Percentiles rank a stretch among this genome's conserved stretches.
Evolutionary conservation across 1,139 yeast genomes (phyloP).

Genomic region (Saccharomyces pastorianus): DNA sequence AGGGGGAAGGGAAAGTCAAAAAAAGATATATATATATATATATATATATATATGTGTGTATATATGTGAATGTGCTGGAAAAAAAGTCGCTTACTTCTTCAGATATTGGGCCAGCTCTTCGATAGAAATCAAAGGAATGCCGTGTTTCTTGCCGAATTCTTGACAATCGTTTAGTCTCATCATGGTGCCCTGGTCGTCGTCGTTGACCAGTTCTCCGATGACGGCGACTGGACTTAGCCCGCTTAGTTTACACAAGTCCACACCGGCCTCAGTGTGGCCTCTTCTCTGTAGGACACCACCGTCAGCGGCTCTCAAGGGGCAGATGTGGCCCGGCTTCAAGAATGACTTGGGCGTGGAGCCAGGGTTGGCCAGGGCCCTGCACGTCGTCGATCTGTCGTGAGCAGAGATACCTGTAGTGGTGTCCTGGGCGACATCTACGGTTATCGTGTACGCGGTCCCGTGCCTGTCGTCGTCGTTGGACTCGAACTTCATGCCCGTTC

Average conservation of each 20-base stretch:
- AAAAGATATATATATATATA: neutral
- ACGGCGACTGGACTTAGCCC: conserved; percentile 83
- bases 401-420: conserved; percentile 98
- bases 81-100: conserved; percentile 6
- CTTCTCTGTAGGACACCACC: conserved; percentile 75
- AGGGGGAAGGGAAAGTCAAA: neutral
- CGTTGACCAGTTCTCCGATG: conserved; percentile 89
- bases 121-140: conserved; percentile 70
- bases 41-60: neutral
- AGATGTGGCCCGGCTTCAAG: conserved; percentile 85
- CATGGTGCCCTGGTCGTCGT: conserved; percentile 82
- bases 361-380: conserved; percentile 59
- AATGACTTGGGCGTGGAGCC: conserved; percentile 53
- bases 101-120: conserved; percentile 63
- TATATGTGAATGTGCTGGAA: neutral
- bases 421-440: conserved; percentile 75
- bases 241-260: conserved; percentile 71
- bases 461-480: conserved; percentile 58
- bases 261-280: conserved; percentile 99
- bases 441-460: conserved; percentile 93
- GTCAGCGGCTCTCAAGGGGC: conserved; percentile 85
- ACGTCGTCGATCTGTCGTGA: conserved; percentile 84
- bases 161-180: conserved; percentile 86
- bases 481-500: conserved; percentile 34
- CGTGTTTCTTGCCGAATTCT: conserved; percentile 53